Evolutionary conservation across 257 asterid genomes (phyloP).

Genomic region (Anisodus tanguticus): DNA sequence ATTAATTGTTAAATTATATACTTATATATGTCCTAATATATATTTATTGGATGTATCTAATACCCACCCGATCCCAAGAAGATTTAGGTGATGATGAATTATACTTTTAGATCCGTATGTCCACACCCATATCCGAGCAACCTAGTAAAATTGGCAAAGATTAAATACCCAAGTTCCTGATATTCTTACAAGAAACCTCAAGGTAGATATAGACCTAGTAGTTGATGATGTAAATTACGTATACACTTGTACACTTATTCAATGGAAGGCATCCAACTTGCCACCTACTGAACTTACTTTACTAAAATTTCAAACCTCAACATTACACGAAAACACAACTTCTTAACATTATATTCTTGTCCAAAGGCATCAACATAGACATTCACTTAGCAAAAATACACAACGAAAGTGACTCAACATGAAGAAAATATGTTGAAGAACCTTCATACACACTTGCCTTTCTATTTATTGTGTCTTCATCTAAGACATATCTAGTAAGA

Average conservation of each 20-base stretch:
- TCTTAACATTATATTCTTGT: constrained; percentile 22
- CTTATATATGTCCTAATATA: background rate
- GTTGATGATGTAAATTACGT: background rate
- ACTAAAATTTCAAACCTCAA: constrained; percentile 42
- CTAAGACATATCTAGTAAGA: background rate
- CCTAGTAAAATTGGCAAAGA: background rate
- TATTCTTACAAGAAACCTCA: constrained; percentile 8
- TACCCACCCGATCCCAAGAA: too few species aligned
- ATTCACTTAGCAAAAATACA: background rate
- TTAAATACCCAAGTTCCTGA: background rate
- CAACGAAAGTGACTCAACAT: constrained; percentile 16
- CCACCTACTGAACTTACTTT: constrained; percentile 63
- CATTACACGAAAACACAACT: constrained; percentile 54
- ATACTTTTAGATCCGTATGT: background rate
- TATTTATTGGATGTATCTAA: background rate
- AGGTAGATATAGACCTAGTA: background rate
- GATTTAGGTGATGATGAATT: background rate
- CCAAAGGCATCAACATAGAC: constrained; percentile 21
- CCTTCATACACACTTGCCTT: background rate
- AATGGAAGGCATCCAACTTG: constrained; percentile 66
- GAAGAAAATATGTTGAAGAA: constrained; percentile 20
- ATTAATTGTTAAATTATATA: background rate
- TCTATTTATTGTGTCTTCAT: background rate
- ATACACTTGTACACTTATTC: constrained; percentile 16
- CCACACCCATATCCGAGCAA: background rate